Conservation (phyloP, 2,329 filamentous ascomycete species). For the Thermochaetoides dissita region DNA sequence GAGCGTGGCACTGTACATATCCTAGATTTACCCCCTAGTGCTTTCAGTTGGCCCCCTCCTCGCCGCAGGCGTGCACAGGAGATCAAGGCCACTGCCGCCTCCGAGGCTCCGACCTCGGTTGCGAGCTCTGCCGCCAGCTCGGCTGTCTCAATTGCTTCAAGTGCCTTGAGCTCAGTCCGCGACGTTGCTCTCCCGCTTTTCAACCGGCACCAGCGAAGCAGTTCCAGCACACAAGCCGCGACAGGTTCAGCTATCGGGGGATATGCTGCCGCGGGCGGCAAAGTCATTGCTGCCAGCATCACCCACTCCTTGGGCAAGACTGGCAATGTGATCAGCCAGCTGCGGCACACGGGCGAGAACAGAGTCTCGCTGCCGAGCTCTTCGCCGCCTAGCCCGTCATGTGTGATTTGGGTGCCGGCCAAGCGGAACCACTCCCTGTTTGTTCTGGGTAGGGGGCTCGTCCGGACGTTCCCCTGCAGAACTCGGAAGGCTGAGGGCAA, state of each 20-base stretch:
- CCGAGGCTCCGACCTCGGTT: slow-evolving; percentile 18
- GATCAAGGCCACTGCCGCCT: slow-evolving; percentile 32
- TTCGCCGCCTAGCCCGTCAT: slow-evolving; percentile 40
- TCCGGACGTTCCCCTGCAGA: slow-evolving; percentile 52
- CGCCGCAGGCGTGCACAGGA: slow-evolving; percentile 36
- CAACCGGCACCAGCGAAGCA: slow-evolving; percentile 39
- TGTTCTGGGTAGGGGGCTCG: slow-evolving; percentile 49
- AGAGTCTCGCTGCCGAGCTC: slow-evolving; percentile 53
- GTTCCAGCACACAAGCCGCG: slow-evolving; percentile 25
- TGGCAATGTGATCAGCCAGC: slow-evolving; percentile 53
- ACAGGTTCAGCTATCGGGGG: slow-evolving; percentile 36
- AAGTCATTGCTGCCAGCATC: slow-evolving; percentile 59
- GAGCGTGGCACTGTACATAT: slow-evolving; percentile 92
- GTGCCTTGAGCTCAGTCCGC: slow-evolving; percentile 55
- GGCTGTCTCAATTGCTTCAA: slow-evolving; percentile 57
- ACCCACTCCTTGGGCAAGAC: slow-evolving; percentile 62
- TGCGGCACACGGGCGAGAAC: slow-evolving; percentile 63
- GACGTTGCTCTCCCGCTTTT: slow-evolving; percentile 51
- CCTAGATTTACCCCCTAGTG: slow-evolving; percentile 68
- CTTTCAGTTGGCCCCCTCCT: slow-evolving; percentile 76
- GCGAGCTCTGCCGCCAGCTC: slow-evolving; percentile 17
- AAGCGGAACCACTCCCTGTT: slow-evolving; percentile 49
- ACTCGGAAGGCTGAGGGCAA: slow-evolving; percentile 37
- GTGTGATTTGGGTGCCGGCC: slow-evolving; percentile 51
- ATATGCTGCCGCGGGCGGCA: slow-evolving; percentile 54